These are phyloP conservation scores for Xylogone sp. DNA, from an alignment of 2,329 filamentous ascomycete species.

Conservation along the genomic window DNA sequence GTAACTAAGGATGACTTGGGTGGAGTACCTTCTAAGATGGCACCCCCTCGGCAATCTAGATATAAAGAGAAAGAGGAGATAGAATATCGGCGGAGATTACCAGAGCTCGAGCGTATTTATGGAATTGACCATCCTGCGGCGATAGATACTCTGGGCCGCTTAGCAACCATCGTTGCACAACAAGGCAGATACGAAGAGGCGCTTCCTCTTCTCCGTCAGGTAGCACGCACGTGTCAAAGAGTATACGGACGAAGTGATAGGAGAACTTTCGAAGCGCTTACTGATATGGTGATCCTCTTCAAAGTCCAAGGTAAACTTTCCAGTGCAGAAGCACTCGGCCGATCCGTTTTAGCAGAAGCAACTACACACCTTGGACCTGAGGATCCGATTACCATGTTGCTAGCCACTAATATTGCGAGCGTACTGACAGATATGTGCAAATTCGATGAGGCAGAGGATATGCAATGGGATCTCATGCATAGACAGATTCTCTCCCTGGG, in stretches of 20 bases:
- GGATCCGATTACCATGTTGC: background rate
- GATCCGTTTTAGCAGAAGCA: background rate
- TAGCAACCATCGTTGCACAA: background rate
- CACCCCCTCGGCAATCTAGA: background rate
- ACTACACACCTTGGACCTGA: background rate
- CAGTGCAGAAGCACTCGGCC: background rate
- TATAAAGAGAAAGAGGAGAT: background rate
- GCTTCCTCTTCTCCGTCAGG: background rate
- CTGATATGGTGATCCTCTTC: background rate
- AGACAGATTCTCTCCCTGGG: background rate
- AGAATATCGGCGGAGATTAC: background rate
- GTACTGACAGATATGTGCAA: background rate
- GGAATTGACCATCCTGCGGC: background rate
- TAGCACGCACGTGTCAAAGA: background rate
- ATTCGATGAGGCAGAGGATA: background rate
- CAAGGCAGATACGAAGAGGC: background rate
- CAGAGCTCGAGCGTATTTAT: background rate
- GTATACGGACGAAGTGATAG: background rate
- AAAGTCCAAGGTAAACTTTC: background rate
- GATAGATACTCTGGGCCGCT: background rate
- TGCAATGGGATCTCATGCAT: background rate
- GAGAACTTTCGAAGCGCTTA: background rate
- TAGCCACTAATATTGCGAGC: background rate
- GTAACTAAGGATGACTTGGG: background rate
- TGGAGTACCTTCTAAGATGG: background rate